phyloP scores from a whole-genome alignment of 1,284 basidiomycete genomes.

The Ustilago cynodontis region DNA sequence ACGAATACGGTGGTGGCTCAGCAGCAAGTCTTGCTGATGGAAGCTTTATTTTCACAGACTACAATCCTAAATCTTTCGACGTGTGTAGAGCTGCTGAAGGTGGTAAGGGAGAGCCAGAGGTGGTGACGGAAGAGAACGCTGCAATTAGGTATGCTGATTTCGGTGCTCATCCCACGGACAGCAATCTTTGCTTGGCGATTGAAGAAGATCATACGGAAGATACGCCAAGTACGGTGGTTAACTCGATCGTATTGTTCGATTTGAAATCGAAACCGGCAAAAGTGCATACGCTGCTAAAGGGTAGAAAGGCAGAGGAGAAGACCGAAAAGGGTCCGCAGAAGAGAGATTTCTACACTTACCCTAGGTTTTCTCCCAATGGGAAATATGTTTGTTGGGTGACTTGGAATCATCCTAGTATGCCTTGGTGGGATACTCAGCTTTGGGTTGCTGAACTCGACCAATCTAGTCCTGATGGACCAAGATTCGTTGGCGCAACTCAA shows the following conservation, averaged over 20 bases:
- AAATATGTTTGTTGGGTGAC: conserved; percentile 78
- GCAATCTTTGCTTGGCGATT: conserved; percentile 73
- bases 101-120: conserved; percentile 71
- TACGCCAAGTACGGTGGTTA: conserved; percentile 75
- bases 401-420: conserved; percentile 82
- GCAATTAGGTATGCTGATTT: conserved; percentile 74
- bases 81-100: conserved; percentile 18
- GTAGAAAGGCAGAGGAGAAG: conserved; percentile 70
- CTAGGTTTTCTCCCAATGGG: conserved; percentile 79
- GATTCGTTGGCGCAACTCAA: conserved; percentile 18
- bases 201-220: conserved; percentile 79
- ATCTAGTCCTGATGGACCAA: conserved; percentile 16
- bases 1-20: conserved; percentile 66
- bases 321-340: conserved; percentile 68
- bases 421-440: conserved; percentile 80
- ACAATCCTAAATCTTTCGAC: conserved; percentile 44
- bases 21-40: conserved; percentile 42
- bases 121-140: conserved; percentile 77
- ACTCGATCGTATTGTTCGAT: conserved; percentile 76
- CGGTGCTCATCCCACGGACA: conserved; percentile 68
- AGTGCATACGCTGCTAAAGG: conserved; percentile 35
- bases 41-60: conserved; percentile 54
- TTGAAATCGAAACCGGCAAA: conserved; percentile 41
- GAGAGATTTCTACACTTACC: conserved; percentile 77
- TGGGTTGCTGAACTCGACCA: conserved; percentile 73